phyloP scores from a whole-genome alignment of 208 protist genomes.

The Herpetomonas tarakana region DNA sequence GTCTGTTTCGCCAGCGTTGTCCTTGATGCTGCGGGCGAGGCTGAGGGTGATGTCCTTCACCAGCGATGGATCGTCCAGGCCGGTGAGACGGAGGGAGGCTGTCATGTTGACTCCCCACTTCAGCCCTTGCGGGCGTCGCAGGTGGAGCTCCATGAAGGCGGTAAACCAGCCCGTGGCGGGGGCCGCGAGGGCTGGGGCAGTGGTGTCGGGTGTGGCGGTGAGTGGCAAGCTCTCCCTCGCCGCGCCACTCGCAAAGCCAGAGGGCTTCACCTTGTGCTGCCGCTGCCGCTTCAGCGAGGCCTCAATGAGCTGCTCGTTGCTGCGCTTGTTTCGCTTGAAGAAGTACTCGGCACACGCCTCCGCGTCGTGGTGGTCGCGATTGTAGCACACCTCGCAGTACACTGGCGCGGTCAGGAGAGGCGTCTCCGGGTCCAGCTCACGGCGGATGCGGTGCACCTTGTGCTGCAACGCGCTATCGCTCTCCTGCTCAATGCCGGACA shows the following conservation, averaged over 20 bases:
- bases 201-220: background rate
- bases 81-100: slow-evolving; percentile 39
- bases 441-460: slow-evolving; percentile 81
- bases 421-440: slow-evolving; percentile 78
- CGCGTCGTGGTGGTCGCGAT: slow-evolving; percentile 57
- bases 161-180: background rate
- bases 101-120: slow-evolving; percentile 73
- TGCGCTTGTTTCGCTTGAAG: slow-evolving; percentile 39
- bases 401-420: slow-evolving; percentile 42
- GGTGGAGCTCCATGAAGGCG: slow-evolving; percentile 25
- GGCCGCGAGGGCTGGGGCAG: background rate
- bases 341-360: slow-evolving; percentile 79
- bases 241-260: background rate
- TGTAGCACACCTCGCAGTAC: slow-evolving; percentile 78
- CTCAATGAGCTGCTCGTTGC: slow-evolving; percentile 12
- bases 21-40: too few relatives aligned
- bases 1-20: too few relatives aligned
- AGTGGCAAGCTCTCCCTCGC: too few relatives aligned
- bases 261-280: background rate
- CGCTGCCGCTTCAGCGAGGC: slow-evolving; percentile 4
- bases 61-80: slow-evolving; percentile 39
- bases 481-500: slow-evolving; percentile 61
- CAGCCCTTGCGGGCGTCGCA: slow-evolving; percentile 42
- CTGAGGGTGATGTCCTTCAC: slow-evolving; percentile 10
- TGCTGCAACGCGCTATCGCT: slow-evolving; percentile 72